Percentiles rank a stretch among this genome's conserved stretches.
These are phyloP conservation scores for Solanum peruvianum DNA, from an alignment of 257 asterid genomes.

Conservation along the genomic window DNA sequence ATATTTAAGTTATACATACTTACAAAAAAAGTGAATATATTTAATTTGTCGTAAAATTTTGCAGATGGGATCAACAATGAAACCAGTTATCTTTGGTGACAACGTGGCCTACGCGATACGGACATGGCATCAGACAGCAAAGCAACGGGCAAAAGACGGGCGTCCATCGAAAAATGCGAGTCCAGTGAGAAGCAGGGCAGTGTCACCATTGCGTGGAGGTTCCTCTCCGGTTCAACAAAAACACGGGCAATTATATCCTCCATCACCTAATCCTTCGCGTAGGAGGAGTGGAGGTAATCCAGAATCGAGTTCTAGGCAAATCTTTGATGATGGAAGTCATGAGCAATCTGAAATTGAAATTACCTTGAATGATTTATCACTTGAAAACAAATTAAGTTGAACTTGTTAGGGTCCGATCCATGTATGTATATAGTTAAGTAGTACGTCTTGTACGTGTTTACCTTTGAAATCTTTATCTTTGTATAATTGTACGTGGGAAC, in stretches of 20 bases:
- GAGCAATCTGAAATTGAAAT: not conserved
- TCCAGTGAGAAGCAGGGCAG: not conserved
- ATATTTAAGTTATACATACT: not conserved
- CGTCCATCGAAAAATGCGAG: not conserved
- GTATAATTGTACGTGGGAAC: not conserved
- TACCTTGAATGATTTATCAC: not conserved
- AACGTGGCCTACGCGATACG: not conserved
- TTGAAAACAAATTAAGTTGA: not conserved
- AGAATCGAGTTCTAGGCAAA: not conserved
- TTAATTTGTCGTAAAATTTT: not conserved
- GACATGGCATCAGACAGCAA: not conserved
- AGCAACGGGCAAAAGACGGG: not conserved
- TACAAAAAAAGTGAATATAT: not conserved
- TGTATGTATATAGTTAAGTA: not conserved
- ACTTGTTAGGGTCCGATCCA: not conserved
- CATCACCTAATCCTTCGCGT: not conserved
- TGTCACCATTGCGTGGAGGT: not conserved
- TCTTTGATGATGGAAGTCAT: not conserved
- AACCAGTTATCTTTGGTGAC: not conserved
- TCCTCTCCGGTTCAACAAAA: not conserved
- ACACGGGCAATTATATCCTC: not conserved
- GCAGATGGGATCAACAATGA: conserved; percentile 8
- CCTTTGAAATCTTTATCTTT: not conserved
- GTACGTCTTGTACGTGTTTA: not conserved
- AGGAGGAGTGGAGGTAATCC: not conserved